Base-by-base conservation (phyloP, 768 basidiomycete species). In the Amanita inopinata region DNA sequence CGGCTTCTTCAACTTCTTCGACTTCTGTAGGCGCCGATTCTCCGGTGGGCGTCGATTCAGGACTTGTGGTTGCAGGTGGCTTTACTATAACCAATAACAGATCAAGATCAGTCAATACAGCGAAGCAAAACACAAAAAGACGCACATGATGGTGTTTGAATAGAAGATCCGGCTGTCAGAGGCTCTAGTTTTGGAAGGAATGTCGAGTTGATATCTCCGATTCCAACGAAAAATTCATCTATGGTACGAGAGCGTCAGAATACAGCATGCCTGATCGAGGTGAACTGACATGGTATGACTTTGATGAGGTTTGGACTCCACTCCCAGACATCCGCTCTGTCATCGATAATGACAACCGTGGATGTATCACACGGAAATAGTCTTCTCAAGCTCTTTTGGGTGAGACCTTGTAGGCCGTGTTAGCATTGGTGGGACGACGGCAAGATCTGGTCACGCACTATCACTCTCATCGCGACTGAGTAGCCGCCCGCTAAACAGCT, bases 331-430 rank as follows among this genome's bases (percentile, higher is more conserved):
- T 99, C 96, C 3, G 90, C 85, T 18, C 96, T 81, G 63, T 99
- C 96, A 61, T 99, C 96, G 46, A 99, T 98, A 52, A 99, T 87
- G 51, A 98, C 94, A 1, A 98, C 94, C 94, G 96, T 99, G 18
- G 89, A 91, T 28, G 88, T 91, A 61, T 98, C 94, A 44, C 88
- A 91, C 4, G 96, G 96, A 57, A 99, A 99, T 36, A 99, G 63
- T 20, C 96, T 73, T 57, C 90, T 81, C 17, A 99, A 62, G 56
- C 80, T 89, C 63, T 99, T 99, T 59, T 88, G 83, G 12, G 87
- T 93, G 51, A 93, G 69, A 60, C 87, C 89, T 91, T 23, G 17
- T 28, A 25, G 23, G 42, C 59, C 45, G 24, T 40, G 44, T 40
- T 11, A 43, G 18, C 22, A 32, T 31, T 23, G 32, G 14, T 41